These are phyloP conservation scores for Leccinum griseonigrum DNA, from an alignment of 1,284 basidiomycete species.

Conservation along the genomic window DNA sequence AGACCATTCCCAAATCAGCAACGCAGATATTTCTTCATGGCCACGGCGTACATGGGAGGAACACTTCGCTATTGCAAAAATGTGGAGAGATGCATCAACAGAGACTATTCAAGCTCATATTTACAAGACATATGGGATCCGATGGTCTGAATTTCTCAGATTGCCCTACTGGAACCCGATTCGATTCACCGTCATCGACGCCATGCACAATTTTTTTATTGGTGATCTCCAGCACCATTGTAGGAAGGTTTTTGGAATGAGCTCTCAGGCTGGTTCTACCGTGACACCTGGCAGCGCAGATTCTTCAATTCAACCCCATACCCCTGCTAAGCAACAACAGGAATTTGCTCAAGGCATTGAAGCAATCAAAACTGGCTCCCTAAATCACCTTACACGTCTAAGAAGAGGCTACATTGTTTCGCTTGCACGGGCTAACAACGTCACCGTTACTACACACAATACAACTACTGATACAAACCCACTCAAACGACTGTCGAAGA, in stretches of 20 bases:
- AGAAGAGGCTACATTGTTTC: no score
- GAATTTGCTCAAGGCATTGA: no score
- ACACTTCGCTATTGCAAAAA: conserved; percentile 18
- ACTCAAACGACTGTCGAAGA: no score
- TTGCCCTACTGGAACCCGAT: conserved; percentile 6
- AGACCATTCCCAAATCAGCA: conserved; percentile 26
- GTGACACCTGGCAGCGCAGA: background rate
- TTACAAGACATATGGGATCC: conserved; percentile 1
- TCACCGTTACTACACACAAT: no score
- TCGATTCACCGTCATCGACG: background rate
- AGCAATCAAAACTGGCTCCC: no score
- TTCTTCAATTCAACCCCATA: background rate
- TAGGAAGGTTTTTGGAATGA: conserved; percentile 1
- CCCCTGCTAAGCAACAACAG: no score
- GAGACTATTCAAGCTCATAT: background rate
- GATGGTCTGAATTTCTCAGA: conserved; percentile 1
- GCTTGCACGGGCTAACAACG: no score
- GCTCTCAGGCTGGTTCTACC: background rate
- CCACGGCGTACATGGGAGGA: conserved; percentile 13
- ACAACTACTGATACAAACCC: no score
- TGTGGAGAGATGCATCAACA: conserved; percentile 6
- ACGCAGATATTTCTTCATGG: conserved; percentile 26
- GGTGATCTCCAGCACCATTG: background rate
- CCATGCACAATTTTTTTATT: conserved; percentile 4
- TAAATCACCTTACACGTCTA: no score